A percentile compares a stretch with the other conserved stretches of the same genome.
phyloP scores from a whole-genome alignment of 768 basidiomycete genomes.

The Tricholoma sp. region DNA sequence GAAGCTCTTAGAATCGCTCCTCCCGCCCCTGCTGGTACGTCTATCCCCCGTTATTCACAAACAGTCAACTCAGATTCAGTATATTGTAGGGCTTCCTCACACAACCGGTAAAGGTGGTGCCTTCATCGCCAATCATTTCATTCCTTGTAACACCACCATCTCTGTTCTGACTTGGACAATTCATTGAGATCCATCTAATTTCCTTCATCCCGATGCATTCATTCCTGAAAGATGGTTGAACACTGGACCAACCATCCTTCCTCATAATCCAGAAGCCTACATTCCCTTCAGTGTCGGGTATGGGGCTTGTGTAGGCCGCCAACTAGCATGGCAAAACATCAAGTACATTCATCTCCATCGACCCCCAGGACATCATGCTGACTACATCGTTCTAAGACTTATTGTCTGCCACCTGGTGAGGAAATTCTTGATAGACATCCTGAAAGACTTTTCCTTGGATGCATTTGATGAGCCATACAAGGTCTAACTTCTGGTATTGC shows the following conservation, averaged over 20 bases:
- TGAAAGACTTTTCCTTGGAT: background rate
- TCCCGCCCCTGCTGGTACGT: constrained; percentile 17
- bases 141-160: background rate
- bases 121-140: background rate
- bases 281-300: constrained; percentile 2
- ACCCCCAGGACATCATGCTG: background rate
- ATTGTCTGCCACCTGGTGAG: background rate
- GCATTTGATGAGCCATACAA: background rate
- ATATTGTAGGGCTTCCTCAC: constrained; percentile 8
- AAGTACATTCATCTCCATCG: background rate
- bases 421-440: background rate
- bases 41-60: too few species aligned
- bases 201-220: background rate
- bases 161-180: background rate
- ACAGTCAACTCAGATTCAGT: background rate
- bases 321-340: background rate
- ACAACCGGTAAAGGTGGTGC: constrained; percentile 5
- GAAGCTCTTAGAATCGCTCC: constrained; percentile 20
- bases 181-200: background rate
- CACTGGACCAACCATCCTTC: background rate
- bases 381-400: background rate
- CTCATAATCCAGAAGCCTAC: background rate
- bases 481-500: background rate
- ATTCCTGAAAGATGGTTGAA: constrained; percentile 1
- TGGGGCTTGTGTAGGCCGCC: background rate